A percentile compares a stretch with the other conserved stretches of the same genome.
These are phyloP conservation scores for Cutaneotrichosporon dermatis DNA, from an alignment of 1,284 basidiomycete genomes.

Conservation along the genomic window DNA sequence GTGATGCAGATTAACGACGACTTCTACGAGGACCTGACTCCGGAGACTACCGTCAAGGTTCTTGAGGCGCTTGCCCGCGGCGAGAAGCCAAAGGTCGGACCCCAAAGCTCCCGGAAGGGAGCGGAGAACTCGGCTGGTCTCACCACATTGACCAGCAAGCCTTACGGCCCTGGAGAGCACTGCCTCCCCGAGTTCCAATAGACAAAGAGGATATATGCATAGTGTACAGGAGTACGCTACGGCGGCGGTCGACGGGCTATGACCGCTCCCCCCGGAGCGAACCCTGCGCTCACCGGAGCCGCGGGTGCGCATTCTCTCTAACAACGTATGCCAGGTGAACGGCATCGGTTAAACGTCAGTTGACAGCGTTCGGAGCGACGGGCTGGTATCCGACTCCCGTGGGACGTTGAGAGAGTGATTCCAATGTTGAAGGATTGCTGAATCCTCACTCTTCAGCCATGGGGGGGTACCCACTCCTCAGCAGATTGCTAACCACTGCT, in stretches of 20 bases:
- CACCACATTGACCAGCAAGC: slow-evolving; percentile 80
- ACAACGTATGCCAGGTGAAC: too few species aligned
- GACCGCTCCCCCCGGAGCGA: too few species aligned
- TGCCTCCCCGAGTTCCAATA: slow-evolving; percentile 84
- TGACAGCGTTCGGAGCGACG: too few species aligned
- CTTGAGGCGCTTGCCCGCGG: slow-evolving; percentile 81
- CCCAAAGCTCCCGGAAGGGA: slow-evolving; percentile 78
- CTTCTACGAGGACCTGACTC: slow-evolving; percentile 98
- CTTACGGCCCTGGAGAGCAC: slow-evolving; percentile 88
- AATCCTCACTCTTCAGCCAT: too few species aligned
- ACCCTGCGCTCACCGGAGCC: too few species aligned
- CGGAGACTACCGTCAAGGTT: slow-evolving; percentile 79
- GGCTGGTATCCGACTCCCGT: too few species aligned
- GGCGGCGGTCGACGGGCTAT: background rate
- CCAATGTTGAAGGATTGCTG: too few species aligned
- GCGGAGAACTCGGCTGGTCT: slow-evolving; percentile 87
- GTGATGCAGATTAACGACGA: slow-evolving; percentile 94
- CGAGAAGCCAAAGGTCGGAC: slow-evolving; percentile 83
- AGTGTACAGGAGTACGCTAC: slow-evolving; percentile 2
- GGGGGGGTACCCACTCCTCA: too few species aligned
- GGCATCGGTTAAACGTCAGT: too few species aligned
- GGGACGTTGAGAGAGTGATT: too few species aligned
- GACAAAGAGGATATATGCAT: slow-evolving; percentile 20
- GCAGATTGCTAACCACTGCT: too few species aligned
- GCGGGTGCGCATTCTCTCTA: too few species aligned